Evolutionary conservation across 495 filamentous ascomycete genomes (phyloP), one percentile per base, ranked within the genome.

Genomic region (Penicillium maclennaniae): DNA sequence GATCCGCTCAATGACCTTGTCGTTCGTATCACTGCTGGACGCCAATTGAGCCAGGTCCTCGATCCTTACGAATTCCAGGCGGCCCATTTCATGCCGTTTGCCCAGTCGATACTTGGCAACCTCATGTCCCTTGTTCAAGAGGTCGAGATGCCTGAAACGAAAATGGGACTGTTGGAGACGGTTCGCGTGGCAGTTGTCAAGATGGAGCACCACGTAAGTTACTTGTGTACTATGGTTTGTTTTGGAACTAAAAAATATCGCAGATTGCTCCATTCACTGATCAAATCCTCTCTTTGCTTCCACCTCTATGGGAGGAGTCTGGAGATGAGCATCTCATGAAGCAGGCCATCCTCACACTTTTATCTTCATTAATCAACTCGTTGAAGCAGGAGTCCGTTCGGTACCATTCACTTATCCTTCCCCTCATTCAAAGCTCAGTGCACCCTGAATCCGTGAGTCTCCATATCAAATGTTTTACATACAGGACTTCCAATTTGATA

Each of bases 291-390:
- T 71, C 80, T 4, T 78, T 90, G 19, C 76, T 97, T n/a, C 89
- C 91, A 2, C 77, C 81, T 1, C 74, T 97, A 10, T 98, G 93
- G 93, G 85, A 88, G 49, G 80, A 83, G 19, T 86, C 87, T 6
- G 89, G 85, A 9, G 84, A 86, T 39, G 85, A 93, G 65, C 85
- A 92, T 68, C 76, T 92, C 43, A 87, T 97, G 81, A 97, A 97
- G 70, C 90, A 96, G 69, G 83, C 87, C 0, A 88, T 97, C 41
- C 77, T 97, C n/a, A 86, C 83, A 4, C 83, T 96, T 31, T 80
- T 96, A 20, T 78, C 87, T 1, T 83, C 88, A 6, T 73, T 98
- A 27, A 85, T 95, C 16, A 77, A 80, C 42, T 84, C 92, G 1
- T 86, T 97, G 79, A 87, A 86, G 57, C 77, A 80, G 21, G 79